phyloP scores from a whole-genome alignment of 768 basidiomycete species.

The Strobilomyces confusus region DNA sequence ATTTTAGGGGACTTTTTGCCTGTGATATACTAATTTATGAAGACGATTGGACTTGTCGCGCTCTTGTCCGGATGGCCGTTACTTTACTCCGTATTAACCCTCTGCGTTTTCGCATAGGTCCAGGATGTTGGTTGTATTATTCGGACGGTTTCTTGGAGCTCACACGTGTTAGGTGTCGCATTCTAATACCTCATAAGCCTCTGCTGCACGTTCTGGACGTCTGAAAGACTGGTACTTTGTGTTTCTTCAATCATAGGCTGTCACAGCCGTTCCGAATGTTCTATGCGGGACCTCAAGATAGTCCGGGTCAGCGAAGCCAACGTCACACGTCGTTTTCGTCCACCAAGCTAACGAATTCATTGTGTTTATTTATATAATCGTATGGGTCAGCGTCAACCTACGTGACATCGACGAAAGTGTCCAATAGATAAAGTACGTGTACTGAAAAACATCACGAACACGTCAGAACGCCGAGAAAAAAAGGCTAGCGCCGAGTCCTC shows the following conservation, averaged over 20 bases:
- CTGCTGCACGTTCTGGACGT: too few relatives aligned
- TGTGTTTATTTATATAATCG: neutral
- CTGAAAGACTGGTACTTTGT: too few relatives aligned
- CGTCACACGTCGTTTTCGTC: neutral
- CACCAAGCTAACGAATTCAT: neutral
- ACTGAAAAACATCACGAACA: neutral
- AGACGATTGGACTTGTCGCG: neutral
- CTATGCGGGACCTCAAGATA: too few relatives aligned
- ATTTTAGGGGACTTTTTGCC: slow-evolving; percentile 8
- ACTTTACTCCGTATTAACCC: neutral
- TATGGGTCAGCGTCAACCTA: slow-evolving; percentile 3
- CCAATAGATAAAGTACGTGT: slow-evolving; percentile 20
- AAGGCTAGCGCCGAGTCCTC: neutral
- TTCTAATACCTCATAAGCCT: too few relatives aligned
- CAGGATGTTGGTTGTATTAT: neutral
- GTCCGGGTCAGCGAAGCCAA: too few relatives aligned
- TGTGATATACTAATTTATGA: neutral
- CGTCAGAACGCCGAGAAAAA: neutral
- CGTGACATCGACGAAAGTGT: neutral
- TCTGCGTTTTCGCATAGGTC: neutral
- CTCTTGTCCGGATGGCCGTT: neutral
- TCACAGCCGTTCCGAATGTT: too few relatives aligned
- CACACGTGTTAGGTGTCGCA: neutral
- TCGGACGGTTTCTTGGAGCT: neutral
- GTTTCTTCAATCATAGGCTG: too few relatives aligned